Base-by-base conservation (phyloP, 345 rosid genomes). In the Cardamine chenopodiifolia region DNA sequence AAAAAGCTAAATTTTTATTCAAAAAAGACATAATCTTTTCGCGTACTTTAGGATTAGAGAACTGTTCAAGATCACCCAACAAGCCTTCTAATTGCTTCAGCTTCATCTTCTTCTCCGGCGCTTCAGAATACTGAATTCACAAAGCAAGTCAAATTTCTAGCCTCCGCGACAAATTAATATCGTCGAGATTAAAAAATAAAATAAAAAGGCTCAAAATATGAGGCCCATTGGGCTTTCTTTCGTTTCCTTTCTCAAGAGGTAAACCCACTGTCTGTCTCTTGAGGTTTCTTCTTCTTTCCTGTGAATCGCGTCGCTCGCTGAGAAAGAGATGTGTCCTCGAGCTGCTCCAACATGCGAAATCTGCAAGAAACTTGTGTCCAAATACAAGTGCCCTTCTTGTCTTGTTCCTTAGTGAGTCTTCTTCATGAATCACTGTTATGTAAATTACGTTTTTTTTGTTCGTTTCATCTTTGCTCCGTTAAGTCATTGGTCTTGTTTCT, bases 61-160 rank as follows among this genome's bases (percentile, higher is more conserved):
- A 94, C 68, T 92, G 96, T 40, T 86, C 80, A 14, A 90, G 88
- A 79, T 81, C 84, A 37, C 96, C 90, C 48, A 94, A 66, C 26
- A 84, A 80, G 77, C 97, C 85, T 83, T 94, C 98, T 72, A 94
- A 72, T 79, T 90, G 92, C 84, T 91, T 94, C 81, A 90, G 84
- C 87, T 92, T 94, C 97, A 94, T 94, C 77, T 14, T 52, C 34
- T 53, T 66, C 70, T 70, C 76, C 72, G 61, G 39, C 76, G 75
- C 47, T 37, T 48, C 70, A 68, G 25, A 42, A 7, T 4, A 31
- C 12, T n/a, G 66, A 23, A 23, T 37, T 39, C 35, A 35, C 55
- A 39, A 50, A 49, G 8, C 59, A 17, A 49, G 22, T 20, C 52
- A 17, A 39, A 2, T 10, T 6, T 1, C 1, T 23, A 6, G 40